phyloP scores from a whole-genome alignment of 306 rosid genomes.

The Trifolium subterraneum region DNA sequence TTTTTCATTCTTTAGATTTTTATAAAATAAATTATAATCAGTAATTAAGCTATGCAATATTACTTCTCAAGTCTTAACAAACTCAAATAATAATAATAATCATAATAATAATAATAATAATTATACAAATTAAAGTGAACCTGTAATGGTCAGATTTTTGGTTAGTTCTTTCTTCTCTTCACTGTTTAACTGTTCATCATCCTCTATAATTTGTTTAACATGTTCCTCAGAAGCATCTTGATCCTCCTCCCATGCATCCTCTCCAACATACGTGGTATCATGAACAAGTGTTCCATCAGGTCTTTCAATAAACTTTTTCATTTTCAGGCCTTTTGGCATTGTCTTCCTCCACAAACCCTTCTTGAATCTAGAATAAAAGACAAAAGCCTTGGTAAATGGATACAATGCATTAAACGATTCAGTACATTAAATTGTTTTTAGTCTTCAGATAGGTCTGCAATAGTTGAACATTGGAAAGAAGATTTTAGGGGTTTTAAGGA shows the following conservation, averaged over 20 bases:
- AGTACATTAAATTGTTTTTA: slow-evolving; percentile 25
- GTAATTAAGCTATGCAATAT: slow-evolving; percentile 1
- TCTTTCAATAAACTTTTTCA: slow-evolving; percentile 81
- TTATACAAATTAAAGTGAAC: slow-evolving; percentile 47
- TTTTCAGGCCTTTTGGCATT: slow-evolving; percentile 85
- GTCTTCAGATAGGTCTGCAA: slow-evolving; percentile 30
- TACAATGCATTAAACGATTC: slow-evolving; percentile 14
- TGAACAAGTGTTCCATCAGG: slow-evolving; percentile 84
- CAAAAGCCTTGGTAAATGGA: slow-evolving; percentile 27
- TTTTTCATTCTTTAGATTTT: no score
- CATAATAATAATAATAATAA: no score
- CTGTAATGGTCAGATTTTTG: slow-evolving; percentile 75
- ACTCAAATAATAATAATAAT: no score
- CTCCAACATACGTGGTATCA: slow-evolving; percentile 89
- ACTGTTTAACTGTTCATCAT: slow-evolving; percentile 57
- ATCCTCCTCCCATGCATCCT: slow-evolving; percentile 97
- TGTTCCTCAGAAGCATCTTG: slow-evolving; percentile 57
- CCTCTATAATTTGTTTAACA: slow-evolving; percentile 68
- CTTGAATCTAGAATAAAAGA: slow-evolving; percentile 69
- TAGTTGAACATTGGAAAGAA: slow-evolving; percentile 5
- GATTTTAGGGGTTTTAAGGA: slow-evolving; percentile 17
- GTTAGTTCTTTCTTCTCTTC: slow-evolving; percentile 69
- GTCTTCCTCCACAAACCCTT: slow-evolving; percentile 89
- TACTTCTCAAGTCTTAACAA: not conserved
- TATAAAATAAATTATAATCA: slow-evolving; percentile 11